These are phyloP conservation scores for Podaxis sp. DNA, from an alignment of 768 basidiomycete species.

Conservation along the genomic window DNA sequence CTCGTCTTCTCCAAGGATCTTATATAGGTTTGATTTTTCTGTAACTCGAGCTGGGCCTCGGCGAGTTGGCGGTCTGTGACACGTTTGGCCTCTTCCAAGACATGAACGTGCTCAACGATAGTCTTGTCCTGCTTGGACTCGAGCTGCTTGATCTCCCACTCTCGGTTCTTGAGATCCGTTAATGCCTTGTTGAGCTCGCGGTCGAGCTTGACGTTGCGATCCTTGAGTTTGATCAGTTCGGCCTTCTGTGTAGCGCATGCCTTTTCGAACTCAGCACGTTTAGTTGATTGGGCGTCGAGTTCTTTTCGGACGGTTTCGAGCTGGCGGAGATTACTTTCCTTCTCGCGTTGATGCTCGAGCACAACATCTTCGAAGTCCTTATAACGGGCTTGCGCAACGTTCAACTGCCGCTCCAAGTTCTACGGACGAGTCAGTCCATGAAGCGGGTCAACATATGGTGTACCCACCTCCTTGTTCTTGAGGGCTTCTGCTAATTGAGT, in stretches of 20 bases:
- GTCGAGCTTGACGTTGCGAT: slow-evolving; percentile 70
- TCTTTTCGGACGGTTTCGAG: slow-evolving; percentile 70
- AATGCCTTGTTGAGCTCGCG: slow-evolving; percentile 79
- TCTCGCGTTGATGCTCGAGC: slow-evolving; percentile 81
- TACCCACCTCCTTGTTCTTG: slow-evolving; percentile 72
- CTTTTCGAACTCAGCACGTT: slow-evolving; percentile 77
- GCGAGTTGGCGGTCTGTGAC: slow-evolving; percentile 90
- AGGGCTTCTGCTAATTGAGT: slow-evolving; percentile 58
- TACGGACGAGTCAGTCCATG: slow-evolving; percentile 29
- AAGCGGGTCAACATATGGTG: neutral
- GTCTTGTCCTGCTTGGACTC: slow-evolving; percentile 92
- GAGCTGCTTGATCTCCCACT: slow-evolving; percentile 85
- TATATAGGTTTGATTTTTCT: slow-evolving; percentile 72
- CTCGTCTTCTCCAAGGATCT: slow-evolving; percentile 87
- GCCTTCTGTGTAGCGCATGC: slow-evolving; percentile 57
- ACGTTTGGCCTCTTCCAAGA: slow-evolving; percentile 92
- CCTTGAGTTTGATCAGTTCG: slow-evolving; percentile 69
- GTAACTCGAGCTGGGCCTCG: slow-evolving; percentile 77
- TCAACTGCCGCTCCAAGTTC: slow-evolving; percentile 79
- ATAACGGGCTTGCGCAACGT: slow-evolving; percentile 68
- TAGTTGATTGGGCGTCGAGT: slow-evolving; percentile 70
- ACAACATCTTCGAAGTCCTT: slow-evolving; percentile 88
- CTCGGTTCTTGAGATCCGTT: slow-evolving; percentile 76
- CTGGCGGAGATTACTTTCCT: slow-evolving; percentile 71
- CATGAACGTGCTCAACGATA: slow-evolving; percentile 98